Evolutionary conservation across 805 yeast species (phyloP), one percentile per base, ranked within the genome.

Genomic region (Teunomyces barrocoloradensis): DNA sequence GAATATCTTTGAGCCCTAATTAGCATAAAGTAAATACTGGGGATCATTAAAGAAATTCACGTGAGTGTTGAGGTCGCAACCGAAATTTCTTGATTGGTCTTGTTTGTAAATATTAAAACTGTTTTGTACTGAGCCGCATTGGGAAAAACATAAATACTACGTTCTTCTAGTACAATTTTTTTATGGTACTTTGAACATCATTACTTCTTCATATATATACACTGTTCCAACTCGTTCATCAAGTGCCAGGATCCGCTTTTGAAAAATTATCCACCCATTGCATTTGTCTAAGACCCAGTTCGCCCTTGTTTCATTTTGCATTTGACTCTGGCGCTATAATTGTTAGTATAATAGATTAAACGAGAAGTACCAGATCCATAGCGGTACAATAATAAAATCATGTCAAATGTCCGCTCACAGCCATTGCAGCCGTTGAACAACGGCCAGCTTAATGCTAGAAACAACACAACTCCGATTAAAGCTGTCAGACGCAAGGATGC

Each of bases 391-490:
- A 37, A 37, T 37, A 37, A 12, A 12, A 43, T 27, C 36, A 47
- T 47, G 53, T 47, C 53, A 9, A 39, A 46, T 23, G 45, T 47
- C 38, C 52, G 56, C 34, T 45, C 53, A 18, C 77, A 78, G 57
- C 81, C 83, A 27, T 73, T 79, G 55, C 83, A 79, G 58, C 78
- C 83, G 46, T 68, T 79, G 48, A 78, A 77, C 57, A 73, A 65
- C 57, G 80, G 77, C 43, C 82, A 79, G 54, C 62, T 79, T 50
- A 79, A 79, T 56, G 58, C 71, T 33, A 70, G 80, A 54, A 62
- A 63, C 50, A 69, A 54, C 38, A 54, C 60, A 49, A 73, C 77
- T 29, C 79, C 78, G 12, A 66, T 72, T 51, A 73, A 71, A 50
- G 57, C 49, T 30, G 60, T 64, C n/a, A 54, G 62, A 48, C 30